Evolutionary conservation across 2,329 filamentous ascomycete species (phyloP).

Genomic region (Phaeoacremonium minimum): DNA sequence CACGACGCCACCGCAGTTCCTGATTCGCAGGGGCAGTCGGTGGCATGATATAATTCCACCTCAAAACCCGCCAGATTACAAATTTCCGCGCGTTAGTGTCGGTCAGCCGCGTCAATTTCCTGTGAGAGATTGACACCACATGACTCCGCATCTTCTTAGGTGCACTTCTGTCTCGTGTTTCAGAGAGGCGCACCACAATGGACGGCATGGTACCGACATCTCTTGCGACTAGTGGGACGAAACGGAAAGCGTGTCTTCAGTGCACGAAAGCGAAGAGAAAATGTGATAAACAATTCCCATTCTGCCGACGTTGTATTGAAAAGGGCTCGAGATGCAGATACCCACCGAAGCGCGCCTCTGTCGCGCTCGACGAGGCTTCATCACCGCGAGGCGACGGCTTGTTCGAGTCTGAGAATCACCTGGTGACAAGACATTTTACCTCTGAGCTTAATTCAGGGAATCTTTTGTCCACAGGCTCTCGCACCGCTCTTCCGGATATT

Average conservation of each 20-base stretch:
- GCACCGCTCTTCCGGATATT: background rate
- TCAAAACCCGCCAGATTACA: background rate
- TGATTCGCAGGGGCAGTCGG: too few species aligned
- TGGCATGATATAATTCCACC: background rate
- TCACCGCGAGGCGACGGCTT: background rate
- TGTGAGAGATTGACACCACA: background rate
- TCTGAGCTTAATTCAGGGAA: too few species aligned
- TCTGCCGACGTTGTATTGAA: slow-evolving; percentile 13
- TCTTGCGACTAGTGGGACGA: background rate
- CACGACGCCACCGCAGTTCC: too few species aligned
- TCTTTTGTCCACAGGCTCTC: background rate
- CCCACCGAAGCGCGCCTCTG: slow-evolving; percentile 5
- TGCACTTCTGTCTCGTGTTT: too few species aligned
- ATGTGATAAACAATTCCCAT: slow-evolving; percentile 10
- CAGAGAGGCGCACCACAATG: background rate
- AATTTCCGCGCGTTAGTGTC: background rate
- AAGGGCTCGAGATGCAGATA: slow-evolving; percentile 13
- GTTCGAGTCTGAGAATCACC: background rate
- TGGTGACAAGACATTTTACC: too few species aligned
- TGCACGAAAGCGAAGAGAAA: slow-evolving; percentile 13
- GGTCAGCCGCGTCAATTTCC: background rate
- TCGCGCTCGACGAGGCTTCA: background rate
- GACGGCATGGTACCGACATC: background rate
- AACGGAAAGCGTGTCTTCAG: slow-evolving; percentile 9
- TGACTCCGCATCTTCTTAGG: background rate